Conservation (phyloP, 306 rosid species). For the Nissolia schottii region DNA sequence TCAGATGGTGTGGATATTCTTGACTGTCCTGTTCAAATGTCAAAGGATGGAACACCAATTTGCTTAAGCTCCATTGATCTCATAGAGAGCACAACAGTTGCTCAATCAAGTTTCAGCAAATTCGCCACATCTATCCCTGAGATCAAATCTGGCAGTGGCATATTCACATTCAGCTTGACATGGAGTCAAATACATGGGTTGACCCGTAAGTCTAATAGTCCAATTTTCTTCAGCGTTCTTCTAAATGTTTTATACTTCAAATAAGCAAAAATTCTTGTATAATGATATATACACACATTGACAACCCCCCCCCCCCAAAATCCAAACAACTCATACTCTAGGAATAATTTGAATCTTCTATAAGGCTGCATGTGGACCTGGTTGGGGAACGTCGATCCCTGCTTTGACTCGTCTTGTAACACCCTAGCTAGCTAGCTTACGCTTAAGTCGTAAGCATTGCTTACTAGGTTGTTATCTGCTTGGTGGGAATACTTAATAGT, state of each 20-base stretch:
- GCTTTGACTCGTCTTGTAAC: not conserved
- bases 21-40: conserved; percentile 83
- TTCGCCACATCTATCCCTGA: conserved; percentile 35
- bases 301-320: no score
- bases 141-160: conserved; percentile 50
- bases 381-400: not conserved
- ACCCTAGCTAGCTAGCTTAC: no score
- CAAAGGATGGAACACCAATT: conserved; percentile 82
- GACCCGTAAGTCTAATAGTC: conserved; percentile 47
- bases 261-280: not conserved
- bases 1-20: conserved; percentile 67
- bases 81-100: conserved; percentile 55
- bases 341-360: not conserved
- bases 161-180: conserved; percentile 61
- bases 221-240: not conserved
- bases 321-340: not conserved
- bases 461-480: no score
- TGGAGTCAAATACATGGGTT: conserved; percentile 50
- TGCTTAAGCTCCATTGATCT: conserved; percentile 73
- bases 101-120: conserved; percentile 37
- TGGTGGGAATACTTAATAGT: no score
- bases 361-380: not conserved
- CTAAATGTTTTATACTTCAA: not conserved
- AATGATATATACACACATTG: not conserved
- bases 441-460: no score